Base-by-base conservation (phyloP, 106 monocot genomes). In the Amphibolis antarctica region DNA sequence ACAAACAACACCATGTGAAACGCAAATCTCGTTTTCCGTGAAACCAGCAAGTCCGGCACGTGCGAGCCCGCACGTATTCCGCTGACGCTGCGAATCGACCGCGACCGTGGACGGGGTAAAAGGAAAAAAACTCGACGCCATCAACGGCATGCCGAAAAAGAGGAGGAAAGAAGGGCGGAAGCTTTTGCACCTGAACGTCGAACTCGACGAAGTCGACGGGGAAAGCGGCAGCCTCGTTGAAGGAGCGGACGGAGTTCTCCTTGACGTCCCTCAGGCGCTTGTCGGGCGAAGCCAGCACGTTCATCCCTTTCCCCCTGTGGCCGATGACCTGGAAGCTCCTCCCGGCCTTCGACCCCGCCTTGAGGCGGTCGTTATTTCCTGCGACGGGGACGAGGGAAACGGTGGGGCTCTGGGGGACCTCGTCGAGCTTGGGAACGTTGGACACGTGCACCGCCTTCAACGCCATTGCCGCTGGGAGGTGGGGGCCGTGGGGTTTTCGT, bases 271-370 rank as follows among this genome's bases (percentile, higher is more conserved):
- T 78, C 72, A 88, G 26, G 75, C 92, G 69, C 4, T 49, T 75
- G 56, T 92, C 92, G n/a, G 73, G 55, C 60, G 92, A 88, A 49
- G 84, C 52, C 65, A 88, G 66, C 45, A 67, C 77, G 80, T 92
- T 92, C 92, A 92, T 92, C 65, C 92, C 92, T 65, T 80, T 92
- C 63, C 92, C 92, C 12, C 92, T 49, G 70, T 92, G 92, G 7
- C 92, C 88, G 62, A 92, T 67, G 76, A 92, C 92, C 71, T 71
- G 0, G 56, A 92, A 85, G 66, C 64, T 85, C 63, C 25, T 49
- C 15, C 45, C 45, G 56, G 58, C 55, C 43, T 10, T 23, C 65
- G 70, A 29, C 28, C 46, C 21, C 4, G 9, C 55, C n/a, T 18
- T 20, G 31, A 0, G 42, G 28, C 42, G 28, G 28, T 61, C 42